These are phyloP conservation scores for Claviceps purpurea DNA, from an alignment of 2,329 filamentous ascomycete genomes.

Conservation along the genomic window DNA sequence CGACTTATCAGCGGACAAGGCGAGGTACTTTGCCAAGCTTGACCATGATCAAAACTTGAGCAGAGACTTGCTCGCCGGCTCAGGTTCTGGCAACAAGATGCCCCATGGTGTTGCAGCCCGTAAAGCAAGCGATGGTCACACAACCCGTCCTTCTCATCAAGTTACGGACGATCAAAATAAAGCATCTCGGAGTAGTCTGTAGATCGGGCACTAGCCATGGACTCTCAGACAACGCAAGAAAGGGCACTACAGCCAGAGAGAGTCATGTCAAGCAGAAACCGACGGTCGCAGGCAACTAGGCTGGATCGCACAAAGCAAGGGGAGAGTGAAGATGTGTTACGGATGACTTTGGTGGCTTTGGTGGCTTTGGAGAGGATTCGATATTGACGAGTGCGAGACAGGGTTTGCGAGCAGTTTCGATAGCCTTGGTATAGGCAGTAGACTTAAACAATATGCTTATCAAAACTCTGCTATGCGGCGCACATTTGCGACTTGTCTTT, in stretches of 20 bases:
- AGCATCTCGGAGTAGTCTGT: background rate
- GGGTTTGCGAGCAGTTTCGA: background rate
- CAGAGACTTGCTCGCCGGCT: conserved; percentile 2
- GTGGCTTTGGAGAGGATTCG: background rate
- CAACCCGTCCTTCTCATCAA: background rate
- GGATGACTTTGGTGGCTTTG: background rate
- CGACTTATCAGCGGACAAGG: conserved; percentile 2
- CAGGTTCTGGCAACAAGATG: background rate
- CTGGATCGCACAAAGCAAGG: background rate
- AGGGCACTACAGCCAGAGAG: background rate
- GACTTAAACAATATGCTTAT: too few relatives aligned
- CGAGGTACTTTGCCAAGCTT: background rate
- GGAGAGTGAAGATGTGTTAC: background rate
- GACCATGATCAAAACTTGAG: conserved; percentile 4
- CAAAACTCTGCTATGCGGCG: too few relatives aligned
- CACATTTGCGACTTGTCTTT: too few relatives aligned
- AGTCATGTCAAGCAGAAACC: background rate
- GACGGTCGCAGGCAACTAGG: background rate
- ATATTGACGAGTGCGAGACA: background rate
- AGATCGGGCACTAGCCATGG: too few relatives aligned
- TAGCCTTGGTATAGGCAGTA: background rate
- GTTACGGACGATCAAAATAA: conserved; percentile 4
- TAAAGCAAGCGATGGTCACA: background rate
- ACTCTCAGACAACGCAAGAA: conserved; percentile 1
- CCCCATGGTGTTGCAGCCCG: conserved; percentile 5